Conservation (phyloP, 257 asterid genomes). For the Rhazya stricta region DNA sequence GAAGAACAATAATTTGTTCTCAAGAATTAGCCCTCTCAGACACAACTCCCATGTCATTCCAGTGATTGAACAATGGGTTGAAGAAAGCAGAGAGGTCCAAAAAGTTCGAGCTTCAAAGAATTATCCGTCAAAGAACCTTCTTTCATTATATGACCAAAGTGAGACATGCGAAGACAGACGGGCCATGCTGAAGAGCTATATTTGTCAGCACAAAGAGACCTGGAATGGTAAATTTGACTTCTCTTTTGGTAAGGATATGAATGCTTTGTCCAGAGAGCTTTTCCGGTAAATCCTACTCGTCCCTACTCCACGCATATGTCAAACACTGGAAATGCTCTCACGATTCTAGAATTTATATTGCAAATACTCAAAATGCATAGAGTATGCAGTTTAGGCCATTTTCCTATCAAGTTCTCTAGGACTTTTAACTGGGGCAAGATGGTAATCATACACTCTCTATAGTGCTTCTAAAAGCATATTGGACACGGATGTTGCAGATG, state of each 20-base stretch:
- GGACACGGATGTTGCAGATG: conserved; percentile 25
- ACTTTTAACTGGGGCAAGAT: conserved; percentile 24
- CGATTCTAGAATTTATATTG: conserved; percentile 51
- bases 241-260: conserved; percentile 29
- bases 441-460: conserved; percentile 30
- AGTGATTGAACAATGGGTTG: conserved; percentile 56
- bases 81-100: conserved; percentile 44
- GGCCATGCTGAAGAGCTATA: conserved; percentile 43
- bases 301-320: conserved; percentile 57
- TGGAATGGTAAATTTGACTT: conserved; percentile 47
- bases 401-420: conserved; percentile 29
- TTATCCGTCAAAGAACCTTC: conserved; percentile 41
- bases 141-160: conserved; percentile 11
- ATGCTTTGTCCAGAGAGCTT: conserved; percentile 21
- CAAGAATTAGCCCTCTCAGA: conserved; percentile 49
- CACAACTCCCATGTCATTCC: conserved; percentile 33
- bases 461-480: conserved; percentile 28
- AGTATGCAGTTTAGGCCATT: conserved; percentile 39
- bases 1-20: conserved; percentile 40
- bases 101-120: conserved; percentile 41
- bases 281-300: conserved; percentile 17
- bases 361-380: conserved; percentile 57
- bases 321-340: conserved; percentile 47
- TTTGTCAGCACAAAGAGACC: conserved; percentile 68
- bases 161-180: conserved; percentile 31